Percentiles rank a stretch among this genome's conserved stretches.
phyloP scores from a whole-genome alignment of 495 filamentous ascomycete genomes.

The Penicillium cinerascens region DNA sequence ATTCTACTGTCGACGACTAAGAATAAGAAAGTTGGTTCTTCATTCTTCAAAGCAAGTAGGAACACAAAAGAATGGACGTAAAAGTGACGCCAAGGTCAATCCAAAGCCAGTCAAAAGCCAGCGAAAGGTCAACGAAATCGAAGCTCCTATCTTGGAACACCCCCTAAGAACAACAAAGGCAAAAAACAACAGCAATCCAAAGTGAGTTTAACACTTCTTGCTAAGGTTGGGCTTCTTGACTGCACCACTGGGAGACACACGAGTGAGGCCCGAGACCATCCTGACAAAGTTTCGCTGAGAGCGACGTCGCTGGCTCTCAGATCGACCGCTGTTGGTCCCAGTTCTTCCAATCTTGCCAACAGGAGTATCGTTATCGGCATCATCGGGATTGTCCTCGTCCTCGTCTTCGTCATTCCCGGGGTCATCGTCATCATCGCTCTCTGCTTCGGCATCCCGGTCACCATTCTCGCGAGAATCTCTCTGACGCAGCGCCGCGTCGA shows the following conservation, averaged over 20 bases:
- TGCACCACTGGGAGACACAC: neutral
- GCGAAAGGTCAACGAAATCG: neutral
- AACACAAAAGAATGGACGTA: neutral
- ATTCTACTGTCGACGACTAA: too few relatives aligned
- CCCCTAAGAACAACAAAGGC: neutral
- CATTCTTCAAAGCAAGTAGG: neutral
- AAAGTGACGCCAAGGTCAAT: neutral
- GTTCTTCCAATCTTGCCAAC: neutral
- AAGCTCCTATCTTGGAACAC: neutral
- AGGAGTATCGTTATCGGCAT: neutral
- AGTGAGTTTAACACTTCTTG: neutral
- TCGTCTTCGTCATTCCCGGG: neutral
- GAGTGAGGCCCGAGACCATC: neutral
- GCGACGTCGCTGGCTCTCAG: slow-evolving; percentile 10
- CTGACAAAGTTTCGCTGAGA: slow-evolving; percentile 1
- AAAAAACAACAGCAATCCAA: neutral
- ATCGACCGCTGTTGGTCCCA: slow-evolving; percentile 8
- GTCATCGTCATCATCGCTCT: neutral
- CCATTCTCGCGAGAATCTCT: neutral
- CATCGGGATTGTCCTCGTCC: neutral
- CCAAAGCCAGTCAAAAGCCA: neutral
- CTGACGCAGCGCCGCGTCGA: slow-evolving; percentile 1
- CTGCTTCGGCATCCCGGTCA: neutral
- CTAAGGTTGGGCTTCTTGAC: slow-evolving; percentile 8
- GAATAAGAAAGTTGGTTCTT: too few relatives aligned